Percentiles rank a stretch among this genome's conserved stretches.
Evolutionary conservation across 2,329 filamentous ascomycete genomes (phyloP).

Genomic region (Diplodia seriata): DNA sequence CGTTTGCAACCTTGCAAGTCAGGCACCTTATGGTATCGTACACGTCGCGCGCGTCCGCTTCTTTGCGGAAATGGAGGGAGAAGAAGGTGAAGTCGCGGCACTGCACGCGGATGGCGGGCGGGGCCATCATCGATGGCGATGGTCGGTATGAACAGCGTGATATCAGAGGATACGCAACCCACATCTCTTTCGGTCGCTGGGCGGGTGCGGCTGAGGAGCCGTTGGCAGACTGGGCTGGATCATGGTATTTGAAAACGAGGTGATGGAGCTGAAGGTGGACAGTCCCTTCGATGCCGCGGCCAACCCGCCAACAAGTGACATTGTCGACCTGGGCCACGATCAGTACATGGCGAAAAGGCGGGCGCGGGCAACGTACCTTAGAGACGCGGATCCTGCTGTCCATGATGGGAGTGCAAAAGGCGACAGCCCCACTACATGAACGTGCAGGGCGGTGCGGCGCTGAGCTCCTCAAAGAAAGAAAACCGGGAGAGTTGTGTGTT

Average conservation of each 20-base stretch:
- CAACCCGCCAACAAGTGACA: conserved; percentile 65
- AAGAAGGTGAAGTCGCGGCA: conserved; percentile 95
- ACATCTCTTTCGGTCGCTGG: conserved; percentile 69
- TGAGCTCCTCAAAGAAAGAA: neutral
- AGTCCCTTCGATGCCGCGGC: conserved; percentile 64
- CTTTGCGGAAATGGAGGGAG: conserved; percentile 83
- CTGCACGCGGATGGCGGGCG: conserved; percentile 83
- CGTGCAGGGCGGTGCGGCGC: conserved; percentile 6
- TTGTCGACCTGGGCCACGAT: conserved; percentile 61
- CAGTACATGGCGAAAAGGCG: neutral
- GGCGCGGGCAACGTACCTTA: conserved; percentile 46
- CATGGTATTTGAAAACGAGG: conserved; percentile 67
- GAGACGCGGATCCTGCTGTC: conserved; percentile 55
- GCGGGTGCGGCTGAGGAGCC: conserved; percentile 45
- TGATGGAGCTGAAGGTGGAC: conserved; percentile 69
- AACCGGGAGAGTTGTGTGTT: neutral
- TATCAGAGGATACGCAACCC: conserved; percentile 95
- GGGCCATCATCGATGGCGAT: conserved; percentile 72
- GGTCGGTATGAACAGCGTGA: conserved; percentile 79
- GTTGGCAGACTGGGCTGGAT: conserved; percentile 46
- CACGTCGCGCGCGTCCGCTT: conserved; percentile 77
- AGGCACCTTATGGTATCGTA: conserved; percentile 85
- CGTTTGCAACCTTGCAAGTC: conserved; percentile 79
- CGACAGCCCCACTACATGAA: conserved; percentile 29
- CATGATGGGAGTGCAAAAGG: conserved; percentile 39